Evolutionary conservation across 306 rosid genomes (phyloP).

Genomic region (Crotalaria pallida): DNA sequence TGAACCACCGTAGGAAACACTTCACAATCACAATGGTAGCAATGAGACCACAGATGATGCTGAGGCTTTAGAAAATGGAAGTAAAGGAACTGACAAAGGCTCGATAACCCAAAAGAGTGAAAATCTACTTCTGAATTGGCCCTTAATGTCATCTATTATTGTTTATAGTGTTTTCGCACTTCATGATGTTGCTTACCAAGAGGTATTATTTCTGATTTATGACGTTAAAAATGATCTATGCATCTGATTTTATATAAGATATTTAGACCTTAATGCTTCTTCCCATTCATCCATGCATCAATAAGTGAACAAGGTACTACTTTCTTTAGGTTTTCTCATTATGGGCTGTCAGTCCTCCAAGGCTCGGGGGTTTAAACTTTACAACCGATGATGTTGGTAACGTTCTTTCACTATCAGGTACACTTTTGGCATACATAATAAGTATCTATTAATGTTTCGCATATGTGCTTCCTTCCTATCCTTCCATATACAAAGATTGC

Average conservation of each 20-base stretch:
- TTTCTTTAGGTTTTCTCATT: conserved; percentile 66
- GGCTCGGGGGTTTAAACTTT: conserved; percentile 59
- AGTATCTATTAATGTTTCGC: neutral
- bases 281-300: neutral
- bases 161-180: conserved; percentile 61
- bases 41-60: conserved; percentile 18
- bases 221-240: neutral
- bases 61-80: conserved; percentile 50
- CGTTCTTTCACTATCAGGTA: conserved; percentile 69
- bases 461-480: neutral
- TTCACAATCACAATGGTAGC: conserved; percentile 46
- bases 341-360: conserved; percentile 72
- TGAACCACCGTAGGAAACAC: conserved; percentile 56
- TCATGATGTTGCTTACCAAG: conserved; percentile 77
- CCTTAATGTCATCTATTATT: conserved; percentile 72
- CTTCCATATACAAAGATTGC: neutral
- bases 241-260: neutral
- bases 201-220: conserved; percentile 37
- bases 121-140: conserved; percentile 73
- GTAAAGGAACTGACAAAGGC: neutral
- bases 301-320: neutral
- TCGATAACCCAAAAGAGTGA: conserved; percentile 22
- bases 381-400: conserved; percentile 63
- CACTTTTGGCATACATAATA: neutral
- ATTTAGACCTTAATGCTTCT: neutral